Evolutionary conservation across 2,329 filamentous ascomycete genomes (phyloP), one percentile per base, ranked within the genome.

Genomic region (Fusarium sp.): DNA sequence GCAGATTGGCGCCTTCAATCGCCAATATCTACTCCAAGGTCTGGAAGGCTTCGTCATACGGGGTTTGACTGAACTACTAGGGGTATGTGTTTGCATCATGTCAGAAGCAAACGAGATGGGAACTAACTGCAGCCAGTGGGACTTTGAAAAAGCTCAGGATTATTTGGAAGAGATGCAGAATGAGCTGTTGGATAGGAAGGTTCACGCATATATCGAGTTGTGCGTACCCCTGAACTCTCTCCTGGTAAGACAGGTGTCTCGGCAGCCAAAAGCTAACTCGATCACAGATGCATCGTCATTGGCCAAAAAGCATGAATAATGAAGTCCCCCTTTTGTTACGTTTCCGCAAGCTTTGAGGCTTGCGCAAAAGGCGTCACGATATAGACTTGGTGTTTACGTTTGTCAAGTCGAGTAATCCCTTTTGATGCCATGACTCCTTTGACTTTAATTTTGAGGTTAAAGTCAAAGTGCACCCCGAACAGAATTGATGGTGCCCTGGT

Each of bases 141-240:
- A 15, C 11, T 12, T 40, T 12, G 50, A 53, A 53, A 40, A n/a
- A 39, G 50, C 36, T 7, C 36, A 40, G 16, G 34, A 18, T 1
- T 53, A 37, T 23, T 16, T 53, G 34, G 36, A 53, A 6, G 50
- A 53, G 23, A 53, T 53, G 50, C 50, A 53, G 10, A 53, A 12
- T 10, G 50, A 53, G 37, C 36, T 53, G 3, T 13, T 53, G 50
- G 36, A 53, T 53, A 53, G 50, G 12, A 27, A 36, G 15, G 50
- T 53, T 39, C 50, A 53, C 50, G 39, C 50, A 40, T 53, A 53
- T 40, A 37, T 53, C n/a, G 50, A 53, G 50, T n/a, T 53, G 50
- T 53, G 40, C 36, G 50, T 40, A 39, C 18, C 18, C 13, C n/a
- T 12, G 9, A 27, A 28, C 23, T 27, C 6, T 15, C 12, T 39